These are phyloP conservation scores for Rosa hybrid DNA, from an alignment of 331 rosid genomes.

Conservation along the genomic window DNA sequence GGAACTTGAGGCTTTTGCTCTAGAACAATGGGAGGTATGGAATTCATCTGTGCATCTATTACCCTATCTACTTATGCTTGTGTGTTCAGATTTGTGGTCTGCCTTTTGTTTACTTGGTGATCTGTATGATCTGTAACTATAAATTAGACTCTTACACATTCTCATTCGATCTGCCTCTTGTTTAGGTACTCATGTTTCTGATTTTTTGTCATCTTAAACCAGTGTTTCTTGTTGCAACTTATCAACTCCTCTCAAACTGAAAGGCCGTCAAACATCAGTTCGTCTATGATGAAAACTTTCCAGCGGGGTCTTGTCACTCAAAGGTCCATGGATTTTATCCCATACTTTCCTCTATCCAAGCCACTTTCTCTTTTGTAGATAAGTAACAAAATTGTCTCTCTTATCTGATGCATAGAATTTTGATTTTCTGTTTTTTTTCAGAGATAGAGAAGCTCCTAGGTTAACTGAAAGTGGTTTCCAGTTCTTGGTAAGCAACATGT, in stretches of 20 bases:
- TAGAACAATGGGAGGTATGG: conserved; percentile 85
- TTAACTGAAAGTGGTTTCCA: conserved; percentile 97
- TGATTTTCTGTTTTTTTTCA: conserved; percentile 33
- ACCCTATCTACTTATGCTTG: conserved; percentile 17
- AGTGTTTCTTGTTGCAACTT: conserved; percentile 95
- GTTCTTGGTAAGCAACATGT: conserved; percentile 74
- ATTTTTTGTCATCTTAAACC: conserved; percentile 49
- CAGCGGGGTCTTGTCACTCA: conserved; percentile 84
- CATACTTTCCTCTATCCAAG: neutral
- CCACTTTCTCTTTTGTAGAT: conserved; percentile 2
- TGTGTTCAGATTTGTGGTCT: conserved; percentile 14
- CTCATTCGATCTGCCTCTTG: neutral
- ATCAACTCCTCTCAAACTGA: conserved; percentile 78
- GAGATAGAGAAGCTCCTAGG: conserved; percentile 86
- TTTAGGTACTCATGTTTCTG: conserved; percentile 33
- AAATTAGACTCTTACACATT: conserved; percentile 10
- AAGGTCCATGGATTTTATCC: conserved; percentile 49
- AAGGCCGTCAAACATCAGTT: conserved; percentile 71
- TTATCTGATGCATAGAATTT: conserved; percentile 22
- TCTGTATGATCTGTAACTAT: conserved; percentile 16
- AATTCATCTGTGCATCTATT: conserved; percentile 23
- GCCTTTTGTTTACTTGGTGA: conserved; percentile 16
- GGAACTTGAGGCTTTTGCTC: conserved; percentile 83
- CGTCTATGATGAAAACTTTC: conserved; percentile 88
- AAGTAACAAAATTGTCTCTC: conserved; percentile 10